Evolutionary conservation across 2,329 filamentous ascomycete species (phyloP).

Genomic region (Calonectria pseudoreteaudii): DNA sequence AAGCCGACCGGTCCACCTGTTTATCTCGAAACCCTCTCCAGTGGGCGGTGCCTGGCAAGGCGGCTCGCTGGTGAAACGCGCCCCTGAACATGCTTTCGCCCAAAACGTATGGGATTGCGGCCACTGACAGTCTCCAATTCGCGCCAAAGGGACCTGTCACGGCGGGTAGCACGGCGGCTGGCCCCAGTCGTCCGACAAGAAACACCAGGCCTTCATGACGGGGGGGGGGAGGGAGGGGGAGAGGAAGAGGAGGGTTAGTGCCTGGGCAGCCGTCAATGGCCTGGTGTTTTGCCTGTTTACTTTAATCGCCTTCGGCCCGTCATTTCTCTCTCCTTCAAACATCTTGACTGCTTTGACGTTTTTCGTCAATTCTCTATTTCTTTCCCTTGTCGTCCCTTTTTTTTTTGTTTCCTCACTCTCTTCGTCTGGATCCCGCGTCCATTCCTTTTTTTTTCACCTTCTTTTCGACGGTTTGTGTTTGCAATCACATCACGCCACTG

Average conservation of each 20-base stretch:
- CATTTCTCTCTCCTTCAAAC: constrained; percentile 22
- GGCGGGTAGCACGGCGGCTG: constrained; percentile 21
- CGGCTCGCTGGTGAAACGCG: constrained; percentile 37
- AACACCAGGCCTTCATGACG: not conserved
- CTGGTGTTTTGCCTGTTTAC: not conserved
- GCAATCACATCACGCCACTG: not conserved
- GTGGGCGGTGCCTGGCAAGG: constrained; percentile 7
- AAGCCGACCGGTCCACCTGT: not conserved
- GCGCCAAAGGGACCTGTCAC: constrained; percentile 15
- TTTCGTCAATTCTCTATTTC: not conserved
- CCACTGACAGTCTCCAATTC: not conserved
- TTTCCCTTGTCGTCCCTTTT: constrained; percentile 12
- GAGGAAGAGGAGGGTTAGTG: too few relatives aligned
- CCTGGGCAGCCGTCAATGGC: not conserved
- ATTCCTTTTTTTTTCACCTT: not conserved
- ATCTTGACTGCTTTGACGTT: not conserved
- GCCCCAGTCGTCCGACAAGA: not conserved
- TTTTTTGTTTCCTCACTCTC: constrained; percentile 1
- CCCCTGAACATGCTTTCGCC: constrained; percentile 32
- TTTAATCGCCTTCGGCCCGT: constrained; percentile 8
- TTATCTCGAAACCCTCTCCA: not conserved
- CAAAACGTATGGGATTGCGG: constrained; percentile 15
- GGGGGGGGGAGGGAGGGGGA: too few relatives aligned
- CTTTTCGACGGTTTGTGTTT: constrained; percentile 21
- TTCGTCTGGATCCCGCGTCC: constrained; percentile 5